These are phyloP conservation scores for Mortierella sp. DNA, from an alignment of 371 early-diverging fungal species.

Conservation along the genomic window DNA sequence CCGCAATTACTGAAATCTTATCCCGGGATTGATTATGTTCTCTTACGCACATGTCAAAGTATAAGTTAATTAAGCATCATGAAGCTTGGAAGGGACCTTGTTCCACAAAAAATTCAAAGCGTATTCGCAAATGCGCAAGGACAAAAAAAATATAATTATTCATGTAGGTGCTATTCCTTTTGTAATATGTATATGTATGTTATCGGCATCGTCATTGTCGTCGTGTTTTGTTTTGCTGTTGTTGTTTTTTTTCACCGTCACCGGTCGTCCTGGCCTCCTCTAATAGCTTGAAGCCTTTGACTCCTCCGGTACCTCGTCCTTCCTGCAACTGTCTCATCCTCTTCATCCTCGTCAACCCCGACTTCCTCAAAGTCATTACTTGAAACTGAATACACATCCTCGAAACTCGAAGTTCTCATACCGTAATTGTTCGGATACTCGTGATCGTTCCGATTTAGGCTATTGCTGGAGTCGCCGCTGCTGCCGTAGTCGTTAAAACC, in stretches of 20 bases:
- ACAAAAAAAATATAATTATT: no score
- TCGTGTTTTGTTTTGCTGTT: no score
- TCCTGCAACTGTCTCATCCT: slow-evolving; percentile 12
- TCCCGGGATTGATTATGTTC: no score
- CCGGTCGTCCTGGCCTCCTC: slow-evolving; percentile 21
- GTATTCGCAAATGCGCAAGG: no score
- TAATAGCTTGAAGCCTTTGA: slow-evolving; percentile 43
- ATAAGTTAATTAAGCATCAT: no score
- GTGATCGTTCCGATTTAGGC: neutral
- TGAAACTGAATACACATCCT: neutral
- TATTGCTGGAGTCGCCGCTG: slow-evolving; percentile 4
- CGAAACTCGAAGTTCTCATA: neutral
- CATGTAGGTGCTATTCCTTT: neutral
- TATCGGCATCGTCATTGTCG: neutral
- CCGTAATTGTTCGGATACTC: slow-evolving; percentile 4
- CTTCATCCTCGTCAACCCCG: slow-evolving; percentile 7
- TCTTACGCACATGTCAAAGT: no score
- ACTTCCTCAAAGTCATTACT: slow-evolving; percentile 1
- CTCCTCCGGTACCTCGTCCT: slow-evolving; percentile 33
- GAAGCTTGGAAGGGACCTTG: no score
- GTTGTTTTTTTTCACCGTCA: neutral
- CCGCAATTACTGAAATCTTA: no score
- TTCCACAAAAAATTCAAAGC: no score
- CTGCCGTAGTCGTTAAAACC: neutral
- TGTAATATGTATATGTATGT: neutral